phyloP scores from a whole-genome alignment of 2,329 filamentous ascomycete species.

The Cercospora canescens region DNA sequence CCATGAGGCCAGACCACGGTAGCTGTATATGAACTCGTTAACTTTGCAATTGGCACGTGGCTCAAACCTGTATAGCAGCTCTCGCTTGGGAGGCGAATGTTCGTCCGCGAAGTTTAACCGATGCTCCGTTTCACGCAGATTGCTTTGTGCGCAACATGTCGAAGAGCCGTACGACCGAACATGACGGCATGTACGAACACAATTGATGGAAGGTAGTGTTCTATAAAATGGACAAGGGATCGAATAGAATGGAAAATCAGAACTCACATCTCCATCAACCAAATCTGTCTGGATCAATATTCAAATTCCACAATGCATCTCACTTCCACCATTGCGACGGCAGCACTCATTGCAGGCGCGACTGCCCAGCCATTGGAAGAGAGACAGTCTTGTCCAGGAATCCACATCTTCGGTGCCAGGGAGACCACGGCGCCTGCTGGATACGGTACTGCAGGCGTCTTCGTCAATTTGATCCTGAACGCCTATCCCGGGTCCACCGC shows the following conservation, averaged over 20 bases:
- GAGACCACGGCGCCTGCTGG: conserved; percentile 45
- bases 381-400: conserved; percentile 38
- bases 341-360: neutral
- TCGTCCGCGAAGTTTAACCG: neutral
- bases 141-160: neutral
- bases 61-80: neutral
- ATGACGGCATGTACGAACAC: neutral
- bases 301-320: neutral
- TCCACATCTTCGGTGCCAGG: conserved; percentile 48
- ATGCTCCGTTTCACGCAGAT: conserved; percentile 1
- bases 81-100: neutral
- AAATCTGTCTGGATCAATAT: neutral
- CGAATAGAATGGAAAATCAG: neutral
- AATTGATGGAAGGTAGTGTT: neutral
- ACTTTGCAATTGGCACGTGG: neutral
- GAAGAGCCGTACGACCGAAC: neutral
- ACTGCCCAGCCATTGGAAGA: neutral
- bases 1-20: neutral
- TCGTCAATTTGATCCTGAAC: conserved; percentile 43
- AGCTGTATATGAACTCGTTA: neutral
- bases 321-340: neutral
- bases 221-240: neutral
- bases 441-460: conserved; percentile 42
- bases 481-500: conserved; percentile 43
- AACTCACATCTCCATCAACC: neutral